Percentiles rank a stretch among this genome's conserved stretches.
phyloP scores from a whole-genome alignment of 148 eudicot genomes.

The Suaeda aralocaspica region DNA sequence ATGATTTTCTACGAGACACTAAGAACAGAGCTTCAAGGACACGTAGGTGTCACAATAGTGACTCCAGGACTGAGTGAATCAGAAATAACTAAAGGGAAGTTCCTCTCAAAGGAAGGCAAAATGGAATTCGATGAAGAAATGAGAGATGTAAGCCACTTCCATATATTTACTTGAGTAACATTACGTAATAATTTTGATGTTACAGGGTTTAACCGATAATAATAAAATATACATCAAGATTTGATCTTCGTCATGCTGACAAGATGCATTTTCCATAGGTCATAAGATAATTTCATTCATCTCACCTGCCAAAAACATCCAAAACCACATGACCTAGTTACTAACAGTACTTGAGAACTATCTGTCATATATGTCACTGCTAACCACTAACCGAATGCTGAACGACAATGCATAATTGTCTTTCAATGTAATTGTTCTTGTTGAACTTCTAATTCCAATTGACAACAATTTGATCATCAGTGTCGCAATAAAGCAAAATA shows the following conservation, averaged over 20 bases:
- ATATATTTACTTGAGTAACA: not conserved
- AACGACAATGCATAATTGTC: too few species aligned
- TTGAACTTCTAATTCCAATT: too few species aligned
- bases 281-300: too few species aligned
- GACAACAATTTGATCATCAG: too few species aligned
- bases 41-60: conserved; percentile 49
- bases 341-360: too few species aligned
- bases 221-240: too few species aligned
- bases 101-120: conserved; percentile 36
- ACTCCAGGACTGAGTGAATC: conserved; percentile 64
- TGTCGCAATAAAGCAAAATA: too few species aligned
- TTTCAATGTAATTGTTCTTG: too few species aligned
- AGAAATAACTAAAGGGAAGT: conserved; percentile 60
- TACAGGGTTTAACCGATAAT: too few species aligned
- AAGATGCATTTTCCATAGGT: not conserved
- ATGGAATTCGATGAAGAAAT: conserved; percentile 38
- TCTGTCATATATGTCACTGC: too few species aligned
- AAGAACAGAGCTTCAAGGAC: conserved; percentile 48
- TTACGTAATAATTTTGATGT: not conserved
- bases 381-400: too few species aligned
- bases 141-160: conserved; percentile 47
- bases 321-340: not conserved
- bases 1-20: conserved; percentile 50
- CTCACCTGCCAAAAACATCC: too few species aligned
- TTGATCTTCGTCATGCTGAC: not conserved